Conservation (phyloP, 805 yeast species). For the Scheffersomyces stipitis region DNA sequence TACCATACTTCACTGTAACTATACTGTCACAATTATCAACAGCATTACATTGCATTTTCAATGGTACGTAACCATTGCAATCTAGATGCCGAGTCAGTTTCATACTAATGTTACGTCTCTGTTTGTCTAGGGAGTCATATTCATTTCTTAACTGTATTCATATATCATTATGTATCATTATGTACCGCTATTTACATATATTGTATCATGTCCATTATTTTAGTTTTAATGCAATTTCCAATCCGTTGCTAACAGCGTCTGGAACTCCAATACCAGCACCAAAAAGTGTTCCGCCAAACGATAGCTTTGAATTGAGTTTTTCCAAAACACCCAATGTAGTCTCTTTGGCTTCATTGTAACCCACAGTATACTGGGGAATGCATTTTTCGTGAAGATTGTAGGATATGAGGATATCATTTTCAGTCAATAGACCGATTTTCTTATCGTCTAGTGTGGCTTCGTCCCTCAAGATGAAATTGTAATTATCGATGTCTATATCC, state of each 20-base stretch:
- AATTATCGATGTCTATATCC: conserved; percentile 18
- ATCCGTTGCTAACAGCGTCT: conserved; percentile 70
- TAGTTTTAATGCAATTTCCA: conserved; percentile 48
- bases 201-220: conserved; percentile 4
- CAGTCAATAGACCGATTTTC: conserved; percentile 12
- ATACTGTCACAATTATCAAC: too few relatives aligned
- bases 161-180: not conserved
- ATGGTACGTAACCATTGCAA: too few relatives aligned
- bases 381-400: conserved; percentile 45
- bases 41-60: not conserved
- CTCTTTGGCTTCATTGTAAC: conserved; percentile 51
- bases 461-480: conserved; percentile 25
- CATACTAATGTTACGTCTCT: too few relatives aligned
- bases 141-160: not conserved
- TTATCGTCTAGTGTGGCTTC: conserved; percentile 17
- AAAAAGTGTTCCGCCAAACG: conserved; percentile 75
- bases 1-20: too few relatives aligned
- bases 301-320: conserved; percentile 37
- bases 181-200: not conserved
- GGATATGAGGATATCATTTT: conserved; percentile 31
- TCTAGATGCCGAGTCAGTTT: too few relatives aligned
- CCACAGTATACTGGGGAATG: conserved; percentile 79
- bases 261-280: conserved; percentile 88
- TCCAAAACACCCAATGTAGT: conserved; percentile 31
- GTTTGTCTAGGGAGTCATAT: too few relatives aligned